Conservation (phyloP, 495 filamentous ascomycete genomes). For the Annulohypoxylon bovei region DNA sequence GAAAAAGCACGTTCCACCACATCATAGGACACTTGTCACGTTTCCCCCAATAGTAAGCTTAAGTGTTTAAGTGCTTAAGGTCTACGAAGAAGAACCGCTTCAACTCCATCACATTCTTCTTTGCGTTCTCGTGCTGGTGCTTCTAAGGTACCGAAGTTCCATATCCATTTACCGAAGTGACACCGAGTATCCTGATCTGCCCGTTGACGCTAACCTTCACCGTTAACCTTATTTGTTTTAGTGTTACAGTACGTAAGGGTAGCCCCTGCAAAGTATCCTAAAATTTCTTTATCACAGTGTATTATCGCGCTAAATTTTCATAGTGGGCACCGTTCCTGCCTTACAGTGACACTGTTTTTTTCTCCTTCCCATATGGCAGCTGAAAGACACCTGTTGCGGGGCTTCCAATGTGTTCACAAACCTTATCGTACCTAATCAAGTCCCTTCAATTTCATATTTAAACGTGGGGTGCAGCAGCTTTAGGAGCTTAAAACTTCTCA, state of each 20-base stretch:
- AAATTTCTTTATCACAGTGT: not conserved
- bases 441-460: not conserved
- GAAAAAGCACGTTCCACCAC: conserved; percentile 19
- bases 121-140: conserved; percentile 8
- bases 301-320: not conserved
- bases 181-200: conserved; percentile 31
- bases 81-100: conserved; percentile 42
- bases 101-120: not conserved
- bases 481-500: not conserved
- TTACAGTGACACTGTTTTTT: no score
- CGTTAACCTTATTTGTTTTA: conserved; percentile 1
- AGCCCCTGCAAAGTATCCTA: no score
- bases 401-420: no score
- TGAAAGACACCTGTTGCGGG: not conserved
- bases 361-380: not conserved
- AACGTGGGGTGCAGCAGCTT: not conserved
- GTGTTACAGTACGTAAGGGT: not conserved
- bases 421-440: no score
- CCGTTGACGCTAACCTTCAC: conserved; percentile 11
- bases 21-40: conserved; percentile 35
- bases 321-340: no score
- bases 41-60: conserved; percentile 22
- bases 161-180: conserved; percentile 32
- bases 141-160: not conserved
- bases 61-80: not conserved